Percentiles rank a stretch among this genome's conserved stretches.
phyloP scores from a whole-genome alignment of 2,329 filamentous ascomycete genomes.

The Colletotrichum eleusines region DNA sequence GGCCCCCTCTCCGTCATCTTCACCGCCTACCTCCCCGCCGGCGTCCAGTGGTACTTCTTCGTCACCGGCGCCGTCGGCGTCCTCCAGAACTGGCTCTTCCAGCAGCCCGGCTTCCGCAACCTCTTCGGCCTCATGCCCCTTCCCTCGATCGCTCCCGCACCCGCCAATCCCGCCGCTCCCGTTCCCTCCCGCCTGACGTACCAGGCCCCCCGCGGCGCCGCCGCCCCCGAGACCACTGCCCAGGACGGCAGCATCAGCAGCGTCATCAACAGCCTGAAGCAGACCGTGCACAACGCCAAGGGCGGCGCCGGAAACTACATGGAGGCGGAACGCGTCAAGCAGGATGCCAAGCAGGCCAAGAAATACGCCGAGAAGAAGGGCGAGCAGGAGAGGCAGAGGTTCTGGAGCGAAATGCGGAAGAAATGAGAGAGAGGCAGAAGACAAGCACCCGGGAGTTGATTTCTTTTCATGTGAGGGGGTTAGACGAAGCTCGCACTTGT shows the following conservation, averaged over 20 bases:
- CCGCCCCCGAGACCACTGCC: constrained; percentile 31
- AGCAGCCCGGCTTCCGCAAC: constrained; percentile 56
- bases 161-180: constrained; percentile 18
- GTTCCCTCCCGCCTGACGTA: constrained; percentile 45
- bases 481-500: constrained; percentile 1
- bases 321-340: constrained; percentile 49
- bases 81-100: constrained; percentile 52
- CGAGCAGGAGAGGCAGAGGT: constrained; percentile 53
- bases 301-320: constrained; percentile 48
- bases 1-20: constrained; percentile 58
- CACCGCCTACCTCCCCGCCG: constrained; percentile 62
- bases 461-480: constrained; percentile 9
- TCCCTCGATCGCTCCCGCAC: constrained; percentile 38
- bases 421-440: constrained; percentile 45
- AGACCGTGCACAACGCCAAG: constrained; percentile 53
- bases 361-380: constrained; percentile 53
- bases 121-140: constrained; percentile 49
- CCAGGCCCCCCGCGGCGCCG: constrained; percentile 48
- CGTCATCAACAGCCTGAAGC: constrained; percentile 53
- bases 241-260: constrained; percentile 49
- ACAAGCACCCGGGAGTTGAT: constrained; percentile 38
- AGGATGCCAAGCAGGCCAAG: constrained; percentile 52
- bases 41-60: constrained; percentile 63
- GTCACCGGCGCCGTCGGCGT: constrained; percentile 50
- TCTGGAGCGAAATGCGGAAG: constrained; percentile 45